A percentile compares a stretch with the other conserved stretches of the same genome.
These are phyloP conservation scores for Hibiscus trionum DNA, from an alignment of 345 rosid genomes.

Conservation along the genomic window DNA sequence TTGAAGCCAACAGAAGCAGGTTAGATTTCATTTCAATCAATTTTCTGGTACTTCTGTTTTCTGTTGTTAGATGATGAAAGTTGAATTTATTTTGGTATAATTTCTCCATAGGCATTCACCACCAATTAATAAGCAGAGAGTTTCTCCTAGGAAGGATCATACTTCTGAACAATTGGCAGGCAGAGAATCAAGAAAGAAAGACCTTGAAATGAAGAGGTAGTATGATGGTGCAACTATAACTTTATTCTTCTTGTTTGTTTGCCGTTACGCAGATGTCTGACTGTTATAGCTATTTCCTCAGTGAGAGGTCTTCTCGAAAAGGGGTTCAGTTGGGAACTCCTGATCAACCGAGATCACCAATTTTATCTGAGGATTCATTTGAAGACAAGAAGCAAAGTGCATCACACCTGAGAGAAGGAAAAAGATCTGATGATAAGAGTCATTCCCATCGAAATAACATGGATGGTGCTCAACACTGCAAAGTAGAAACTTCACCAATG, in stretches of 20 bases:
- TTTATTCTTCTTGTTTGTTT: slow-evolving; percentile 17
- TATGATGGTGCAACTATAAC: neutral
- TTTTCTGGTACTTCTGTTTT: neutral
- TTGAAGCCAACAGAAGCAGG: slow-evolving; percentile 25
- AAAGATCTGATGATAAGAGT: slow-evolving; percentile 33
- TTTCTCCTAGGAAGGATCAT: slow-evolving; percentile 19
- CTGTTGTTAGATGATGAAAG: neutral
- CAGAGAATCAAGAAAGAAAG: slow-evolving; percentile 32
- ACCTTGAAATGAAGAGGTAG: slow-evolving; percentile 46
- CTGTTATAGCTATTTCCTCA: slow-evolving; percentile 29
- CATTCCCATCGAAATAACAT: slow-evolving; percentile 20
- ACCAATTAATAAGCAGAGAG: slow-evolving; percentile 25
- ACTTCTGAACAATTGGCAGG: slow-evolving; percentile 24
- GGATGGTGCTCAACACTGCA: slow-evolving; percentile 19
- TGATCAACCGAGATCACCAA: slow-evolving; percentile 36
- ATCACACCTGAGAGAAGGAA: slow-evolving; percentile 17
- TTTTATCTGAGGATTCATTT: slow-evolving; percentile 21
- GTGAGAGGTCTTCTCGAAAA: slow-evolving; percentile 41
- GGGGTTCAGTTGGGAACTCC: slow-evolving; percentile 23
- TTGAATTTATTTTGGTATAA: neutral
- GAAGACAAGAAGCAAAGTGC: slow-evolving; percentile 15
- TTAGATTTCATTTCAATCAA: slow-evolving; percentile 2
- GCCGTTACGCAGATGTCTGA: slow-evolving; percentile 12
- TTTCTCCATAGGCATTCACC: slow-evolving; percentile 19
- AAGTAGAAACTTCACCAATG: slow-evolving; percentile 23